Percentiles rank a stretch among this genome's conserved stretches.
phyloP scores from a whole-genome alignment of 768 basidiomycete genomes.

The Trametes punicea region DNA sequence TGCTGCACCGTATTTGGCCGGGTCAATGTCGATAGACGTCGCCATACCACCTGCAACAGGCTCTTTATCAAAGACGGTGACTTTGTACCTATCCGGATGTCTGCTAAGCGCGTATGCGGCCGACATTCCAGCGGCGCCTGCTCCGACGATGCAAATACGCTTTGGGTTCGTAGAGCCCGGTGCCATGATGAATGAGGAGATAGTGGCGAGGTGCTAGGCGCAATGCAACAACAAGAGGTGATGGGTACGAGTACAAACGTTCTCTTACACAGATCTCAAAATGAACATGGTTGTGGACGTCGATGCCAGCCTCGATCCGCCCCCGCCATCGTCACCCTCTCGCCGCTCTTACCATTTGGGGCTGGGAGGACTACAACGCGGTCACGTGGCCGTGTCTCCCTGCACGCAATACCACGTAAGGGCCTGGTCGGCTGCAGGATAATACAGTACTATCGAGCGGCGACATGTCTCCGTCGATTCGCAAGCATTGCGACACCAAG shows the following conservation, averaged over 20 bases:
- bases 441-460: no score
- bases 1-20: conserved; percentile 30
- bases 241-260: neutral
- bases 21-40: conserved; percentile 33
- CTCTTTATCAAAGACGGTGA: conserved; percentile 34
- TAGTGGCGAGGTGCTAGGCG: neutral
- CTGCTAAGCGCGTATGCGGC: conserved; percentile 34
- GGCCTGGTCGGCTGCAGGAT: no score
- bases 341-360: neutral
- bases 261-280: neutral
- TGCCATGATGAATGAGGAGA: neutral
- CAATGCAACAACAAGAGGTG: neutral
- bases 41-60: conserved; percentile 33
- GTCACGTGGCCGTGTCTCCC: neutral
- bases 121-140: conserved; percentile 32
- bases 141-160: conserved; percentile 29
- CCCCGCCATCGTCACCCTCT: neutral
- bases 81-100: conserved; percentile 31
- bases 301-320: neutral
- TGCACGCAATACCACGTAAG: no score
- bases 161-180: conserved; percentile 21
- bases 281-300: neutral
- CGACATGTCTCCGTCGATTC: no score
- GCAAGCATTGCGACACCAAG: no score
- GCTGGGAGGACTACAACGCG: neutral